A percentile compares a stretch with the other conserved stretches of the same genome.
phyloP scores from a whole-genome alignment of 2,329 filamentous ascomycete genomes.

The Aspergillus arachidicola region DNA sequence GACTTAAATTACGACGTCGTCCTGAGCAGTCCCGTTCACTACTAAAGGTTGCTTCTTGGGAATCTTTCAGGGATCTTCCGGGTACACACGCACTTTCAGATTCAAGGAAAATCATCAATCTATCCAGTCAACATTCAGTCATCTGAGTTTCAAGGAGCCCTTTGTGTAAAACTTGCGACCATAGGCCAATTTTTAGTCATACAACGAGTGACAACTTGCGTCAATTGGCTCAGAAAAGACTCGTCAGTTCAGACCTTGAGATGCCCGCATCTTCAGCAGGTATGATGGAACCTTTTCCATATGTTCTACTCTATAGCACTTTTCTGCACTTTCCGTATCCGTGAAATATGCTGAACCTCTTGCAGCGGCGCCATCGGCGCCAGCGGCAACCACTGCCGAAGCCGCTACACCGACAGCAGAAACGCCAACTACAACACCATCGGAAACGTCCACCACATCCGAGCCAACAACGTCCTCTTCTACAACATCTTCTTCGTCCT shows the following conservation, averaged over 20 bases:
- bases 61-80: not conserved
- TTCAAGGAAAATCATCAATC: not conserved
- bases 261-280: constrained; percentile 5
- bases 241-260: not conserved
- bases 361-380: constrained; percentile 9
- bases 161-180: not conserved
- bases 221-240: not conserved
- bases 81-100: constrained; percentile 6
- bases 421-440: constrained; percentile 16
- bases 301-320: not conserved
- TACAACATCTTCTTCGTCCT: constrained; percentile 14
- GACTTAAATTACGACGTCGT: not conserved
- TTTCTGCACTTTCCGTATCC: not conserved
- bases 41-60: constrained; percentile 5
- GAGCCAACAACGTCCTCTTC: constrained; percentile 20
- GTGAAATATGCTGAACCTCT: not conserved
- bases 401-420: constrained; percentile 14
- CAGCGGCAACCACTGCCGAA: constrained; percentile 12
- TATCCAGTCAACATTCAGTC: not conserved
- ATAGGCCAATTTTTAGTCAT: not conserved
- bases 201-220: not conserved
- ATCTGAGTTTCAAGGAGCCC: not conserved
- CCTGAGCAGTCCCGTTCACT: constrained; percentile 3
- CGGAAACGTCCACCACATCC: constrained; percentile 19
- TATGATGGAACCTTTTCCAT: not conserved